These are phyloP conservation scores for Verticillium klebahnii DNA, from an alignment of 2,329 filamentous ascomycete genomes.

Conservation along the genomic window DNA sequence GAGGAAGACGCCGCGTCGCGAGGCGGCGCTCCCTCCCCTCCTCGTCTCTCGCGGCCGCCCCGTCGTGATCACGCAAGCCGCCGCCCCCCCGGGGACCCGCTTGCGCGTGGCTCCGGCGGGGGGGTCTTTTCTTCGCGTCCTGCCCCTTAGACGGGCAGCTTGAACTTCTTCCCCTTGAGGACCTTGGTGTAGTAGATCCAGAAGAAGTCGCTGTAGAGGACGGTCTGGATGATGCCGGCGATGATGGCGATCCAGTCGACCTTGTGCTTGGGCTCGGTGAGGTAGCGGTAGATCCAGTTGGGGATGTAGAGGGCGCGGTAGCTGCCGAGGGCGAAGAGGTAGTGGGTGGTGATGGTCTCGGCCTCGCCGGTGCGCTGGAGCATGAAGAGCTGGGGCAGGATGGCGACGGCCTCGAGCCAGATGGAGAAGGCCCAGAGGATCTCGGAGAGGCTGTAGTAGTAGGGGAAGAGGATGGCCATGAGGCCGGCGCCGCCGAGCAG, in stretches of 20 bases:
- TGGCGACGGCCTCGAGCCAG: conserved; percentile 95
- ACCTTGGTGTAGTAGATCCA: conserved; percentile 99
- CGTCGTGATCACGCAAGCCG: too few species aligned
- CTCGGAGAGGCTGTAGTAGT: conserved; percentile 77
- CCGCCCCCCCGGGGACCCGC: too few species aligned
- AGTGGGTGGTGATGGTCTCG: conserved; percentile 98
- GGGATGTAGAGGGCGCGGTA: conserved; percentile 96
- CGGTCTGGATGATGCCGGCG: conserved; percentile 86
- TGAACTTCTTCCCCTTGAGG: conserved; percentile 83
- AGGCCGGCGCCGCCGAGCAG: conserved; percentile 76
- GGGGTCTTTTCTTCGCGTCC: too few species aligned
- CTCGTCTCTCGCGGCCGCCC: not conserved
- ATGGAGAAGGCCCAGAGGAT: conserved; percentile 97
- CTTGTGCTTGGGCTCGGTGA: conserved; percentile 66
- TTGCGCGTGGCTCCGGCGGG: too few species aligned
- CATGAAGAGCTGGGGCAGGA: conserved; percentile 97
- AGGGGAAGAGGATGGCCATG: conserved; percentile 78
- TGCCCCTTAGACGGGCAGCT: conserved; percentile 65
- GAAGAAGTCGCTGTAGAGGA: conserved; percentile 98
- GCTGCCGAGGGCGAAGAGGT: conserved; percentile 85
- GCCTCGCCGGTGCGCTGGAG: conserved; percentile 95
- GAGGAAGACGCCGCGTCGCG: too few species aligned
- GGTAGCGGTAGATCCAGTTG: conserved; percentile 95
- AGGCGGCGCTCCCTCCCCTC: too few species aligned
- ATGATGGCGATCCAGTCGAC: conserved; percentile 82